These are phyloP conservation scores for Cytospora leucostoma DNA, from an alignment of 2,329 filamentous ascomycete genomes.

Conservation along the genomic window DNA sequence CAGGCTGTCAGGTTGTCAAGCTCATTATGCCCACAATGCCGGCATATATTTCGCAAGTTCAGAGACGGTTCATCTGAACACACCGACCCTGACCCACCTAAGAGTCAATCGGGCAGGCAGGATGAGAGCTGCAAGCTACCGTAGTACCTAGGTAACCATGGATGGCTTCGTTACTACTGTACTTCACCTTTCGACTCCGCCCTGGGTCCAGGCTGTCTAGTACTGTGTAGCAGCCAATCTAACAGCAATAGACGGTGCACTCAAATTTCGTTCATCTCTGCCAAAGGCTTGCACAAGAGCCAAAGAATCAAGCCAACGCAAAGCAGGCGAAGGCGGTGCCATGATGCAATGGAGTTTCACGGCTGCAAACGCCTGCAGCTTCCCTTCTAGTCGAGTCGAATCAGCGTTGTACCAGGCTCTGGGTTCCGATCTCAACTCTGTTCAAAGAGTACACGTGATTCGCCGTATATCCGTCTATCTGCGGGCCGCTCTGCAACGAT, in stretches of 20 bases:
- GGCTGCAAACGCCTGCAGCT: conserved; percentile 18
- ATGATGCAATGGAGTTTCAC: conserved; percentile 4
- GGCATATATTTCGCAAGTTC: neutral
- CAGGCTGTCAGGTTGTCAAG: neutral
- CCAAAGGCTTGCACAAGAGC: neutral
- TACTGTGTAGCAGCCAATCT: neutral
- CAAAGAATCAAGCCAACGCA: neutral
- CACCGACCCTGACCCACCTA: neutral
- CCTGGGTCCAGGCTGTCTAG: conserved; percentile 1
- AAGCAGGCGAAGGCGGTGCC: neutral
- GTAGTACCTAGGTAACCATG: neutral
- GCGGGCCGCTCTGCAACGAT: neutral
- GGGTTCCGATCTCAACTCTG: neutral
- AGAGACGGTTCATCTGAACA: neutral
- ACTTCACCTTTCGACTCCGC: conserved; percentile 13
- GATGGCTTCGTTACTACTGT: neutral
- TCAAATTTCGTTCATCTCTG: neutral
- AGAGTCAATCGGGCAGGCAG: conserved; percentile 9
- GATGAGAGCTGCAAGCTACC: conserved; percentile 8
- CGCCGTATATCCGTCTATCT: neutral
- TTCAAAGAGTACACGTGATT: neutral
- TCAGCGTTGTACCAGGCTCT: conserved; percentile 7
- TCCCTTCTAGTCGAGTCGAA: conserved; percentile 4
- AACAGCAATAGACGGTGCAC: neutral
- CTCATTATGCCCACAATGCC: neutral